Conservation (phyloP, 2,329 filamentous ascomycete species). For the Coleophoma cylindrospora region DNA sequence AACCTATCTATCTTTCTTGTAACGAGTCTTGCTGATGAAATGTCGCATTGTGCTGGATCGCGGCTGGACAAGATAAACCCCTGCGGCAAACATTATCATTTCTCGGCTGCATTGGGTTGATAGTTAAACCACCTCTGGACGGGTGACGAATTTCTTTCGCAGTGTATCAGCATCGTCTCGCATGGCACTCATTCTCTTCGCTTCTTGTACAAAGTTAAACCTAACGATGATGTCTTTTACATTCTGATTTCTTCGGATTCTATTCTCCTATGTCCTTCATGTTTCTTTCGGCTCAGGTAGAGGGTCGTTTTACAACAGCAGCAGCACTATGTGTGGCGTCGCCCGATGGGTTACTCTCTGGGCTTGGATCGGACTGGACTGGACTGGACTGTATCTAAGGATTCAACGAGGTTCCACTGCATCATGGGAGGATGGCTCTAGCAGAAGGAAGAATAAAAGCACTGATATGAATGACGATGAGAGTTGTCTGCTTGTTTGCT, state of each 20-base stretch:
- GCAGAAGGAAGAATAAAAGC: background rate
- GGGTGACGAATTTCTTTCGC: conserved; percentile 5
- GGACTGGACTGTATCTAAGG: background rate
- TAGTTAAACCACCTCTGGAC: conserved; percentile 6
- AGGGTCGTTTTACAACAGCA: background rate
- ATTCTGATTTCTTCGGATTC: background rate
- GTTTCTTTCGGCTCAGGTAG: background rate
- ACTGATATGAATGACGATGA: background rate
- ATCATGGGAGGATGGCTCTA: background rate
- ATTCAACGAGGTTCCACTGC: background rate
- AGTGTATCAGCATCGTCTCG: no score
- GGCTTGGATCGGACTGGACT: background rate
- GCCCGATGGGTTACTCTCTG: background rate
- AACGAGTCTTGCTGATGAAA: conserved; percentile 11
- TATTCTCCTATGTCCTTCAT: background rate
- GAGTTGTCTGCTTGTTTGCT: no score
- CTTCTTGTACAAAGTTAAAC: background rate
- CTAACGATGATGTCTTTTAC: background rate
- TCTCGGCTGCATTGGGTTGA: conserved; percentile 8
- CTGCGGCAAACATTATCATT: conserved; percentile 6
- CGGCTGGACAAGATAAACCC: conserved; percentile 5
- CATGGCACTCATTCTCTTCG: background rate
- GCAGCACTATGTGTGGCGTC: background rate
- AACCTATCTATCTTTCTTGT: conserved; percentile 14
- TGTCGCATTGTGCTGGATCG: conserved; percentile 12